Percentiles rank a stretch among this genome's conserved stretches.
Conservation (phyloP, 2,329 filamentous ascomycete species). For the Xylariales sp. region DNA sequence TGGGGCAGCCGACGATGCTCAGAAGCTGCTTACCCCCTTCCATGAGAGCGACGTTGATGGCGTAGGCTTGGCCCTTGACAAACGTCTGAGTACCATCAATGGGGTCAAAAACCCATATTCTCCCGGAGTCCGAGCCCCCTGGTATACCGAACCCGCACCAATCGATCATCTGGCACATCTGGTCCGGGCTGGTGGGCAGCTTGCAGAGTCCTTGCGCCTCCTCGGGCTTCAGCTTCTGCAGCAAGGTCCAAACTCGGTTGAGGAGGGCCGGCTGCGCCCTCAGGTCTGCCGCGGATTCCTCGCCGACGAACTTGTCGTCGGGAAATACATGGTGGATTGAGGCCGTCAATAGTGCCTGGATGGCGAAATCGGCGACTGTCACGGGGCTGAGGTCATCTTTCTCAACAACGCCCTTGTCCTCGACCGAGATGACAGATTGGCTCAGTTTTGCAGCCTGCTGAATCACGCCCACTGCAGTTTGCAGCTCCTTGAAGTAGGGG, state of each 20-base stretch:
- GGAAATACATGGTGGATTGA: slow-evolving; percentile 48
- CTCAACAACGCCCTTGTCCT: slow-evolving; percentile 45
- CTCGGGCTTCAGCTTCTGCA: slow-evolving; percentile 26
- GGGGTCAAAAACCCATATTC: slow-evolving; percentile 57
- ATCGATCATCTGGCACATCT: slow-evolving; percentile 51
- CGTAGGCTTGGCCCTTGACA: slow-evolving; percentile 49
- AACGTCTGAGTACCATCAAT: slow-evolving; percentile 59
- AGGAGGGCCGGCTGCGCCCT: slow-evolving; percentile 36
- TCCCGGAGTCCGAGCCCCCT: slow-evolving; percentile 22
- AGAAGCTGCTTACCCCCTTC: slow-evolving; percentile 45
- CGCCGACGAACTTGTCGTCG: slow-evolving; percentile 47
- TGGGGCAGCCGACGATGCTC: slow-evolving; percentile 44
- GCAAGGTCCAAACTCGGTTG: slow-evolving; percentile 42
- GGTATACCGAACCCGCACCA: slow-evolving; percentile 39
- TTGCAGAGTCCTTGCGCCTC: slow-evolving; percentile 20
- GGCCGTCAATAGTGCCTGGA: slow-evolving; percentile 50
- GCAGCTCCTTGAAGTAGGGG: slow-evolving; percentile 22
- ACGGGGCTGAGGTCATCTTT: slow-evolving; percentile 55
- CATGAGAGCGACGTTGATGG: slow-evolving; percentile 52
- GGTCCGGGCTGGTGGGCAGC: slow-evolving; percentile 32
- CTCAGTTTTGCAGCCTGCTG: slow-evolving; percentile 42
- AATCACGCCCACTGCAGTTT: slow-evolving; percentile 21
- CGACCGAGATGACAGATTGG: slow-evolving; percentile 39
- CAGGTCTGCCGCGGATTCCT: slow-evolving; percentile 48
- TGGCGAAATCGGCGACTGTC: slow-evolving; percentile 56